Evolutionary conservation across 2,329 filamentous ascomycete species (phyloP).

Genomic region (Talaromyces sp.): DNA sequence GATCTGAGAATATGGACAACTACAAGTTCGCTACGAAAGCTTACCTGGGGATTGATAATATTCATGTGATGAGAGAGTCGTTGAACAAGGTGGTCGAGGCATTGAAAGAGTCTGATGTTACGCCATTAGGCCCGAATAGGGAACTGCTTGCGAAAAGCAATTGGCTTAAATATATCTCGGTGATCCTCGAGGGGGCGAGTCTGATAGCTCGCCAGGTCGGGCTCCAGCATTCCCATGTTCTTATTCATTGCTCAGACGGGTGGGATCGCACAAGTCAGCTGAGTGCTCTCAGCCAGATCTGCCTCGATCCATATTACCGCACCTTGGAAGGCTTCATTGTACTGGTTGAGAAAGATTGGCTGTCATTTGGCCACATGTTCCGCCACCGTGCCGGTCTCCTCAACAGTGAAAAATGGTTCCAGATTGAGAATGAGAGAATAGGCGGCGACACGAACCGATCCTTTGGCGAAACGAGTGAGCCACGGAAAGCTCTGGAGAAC

Average conservation of each 20-base stretch:
- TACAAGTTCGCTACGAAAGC: conserved; percentile 89
- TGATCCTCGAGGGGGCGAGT: conserved; percentile 77
- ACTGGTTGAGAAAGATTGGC: conserved; percentile 93
- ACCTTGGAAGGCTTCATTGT: conserved; percentile 94
- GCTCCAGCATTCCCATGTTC: conserved; percentile 86
- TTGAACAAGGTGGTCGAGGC: conserved; percentile 83
- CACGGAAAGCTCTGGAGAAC: conserved; percentile 76
- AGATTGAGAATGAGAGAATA: conserved; percentile 74
- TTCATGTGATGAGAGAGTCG: conserved; percentile 95
- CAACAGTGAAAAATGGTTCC: conserved; percentile 91
- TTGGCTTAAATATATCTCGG: conserved; percentile 86
- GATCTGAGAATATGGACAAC: conserved; percentile 96
- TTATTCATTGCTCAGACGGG: conserved; percentile 97
- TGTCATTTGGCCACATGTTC: conserved; percentile 98
- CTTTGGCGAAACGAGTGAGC: conserved; percentile 42
- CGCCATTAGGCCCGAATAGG: conserved; percentile 73
- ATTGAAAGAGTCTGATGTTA: conserved; percentile 87
- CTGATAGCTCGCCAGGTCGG: conserved; percentile 85
- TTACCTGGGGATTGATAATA: conserved; percentile 95
- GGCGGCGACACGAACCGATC: conserved; percentile 49
- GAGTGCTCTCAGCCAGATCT: conserved; percentile 84
- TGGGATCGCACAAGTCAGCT: conserved; percentile 98
- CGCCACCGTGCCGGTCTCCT: conserved; percentile 83
- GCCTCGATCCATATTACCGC: conserved; percentile 92
- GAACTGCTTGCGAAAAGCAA: conserved; percentile 78